Base-by-base conservation (phyloP, 768 basidiomycete genomes). In the Albatrellus ellisii region DNA sequence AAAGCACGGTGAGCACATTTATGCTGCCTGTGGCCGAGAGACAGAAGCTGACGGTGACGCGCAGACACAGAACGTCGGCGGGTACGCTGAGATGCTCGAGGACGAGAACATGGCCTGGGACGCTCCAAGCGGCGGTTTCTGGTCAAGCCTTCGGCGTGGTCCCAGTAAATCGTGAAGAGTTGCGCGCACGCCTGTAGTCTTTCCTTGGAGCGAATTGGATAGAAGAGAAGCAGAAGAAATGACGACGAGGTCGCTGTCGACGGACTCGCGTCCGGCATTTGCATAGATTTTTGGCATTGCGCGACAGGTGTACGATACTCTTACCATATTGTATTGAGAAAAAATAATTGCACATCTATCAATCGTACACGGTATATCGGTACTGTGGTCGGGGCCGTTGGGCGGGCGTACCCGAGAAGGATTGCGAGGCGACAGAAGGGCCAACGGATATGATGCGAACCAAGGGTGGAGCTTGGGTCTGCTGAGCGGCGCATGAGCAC, bases 51-150 rank as follows among this genome's bases (percentile, higher is more conserved):
- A 36, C 21, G 20, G 5, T 36, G 9, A 15, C 6, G 7, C 18
- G 35, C 35, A 24, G 1, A 7, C 29, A 22, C 21, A 24, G 35
- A 12, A 21, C 20, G 17, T 22, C 21, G 35, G 2, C 4, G 42
- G 22, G 11, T 43, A 8, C 22, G 59, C 57, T 14, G 52, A 58
- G 39, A 56, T 55, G 51, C 46, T 60, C 14, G 59, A 60, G 11
- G 57, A 57, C 26, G 59, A 60, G 12, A 58, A 60, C 37, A 36
- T 50, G 43, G 50, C 59, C 3, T 60, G 59, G 59, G 57, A 55
- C 20, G 52, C 50, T 14, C 50, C 55, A 4, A 7, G 12, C 6
- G 12, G 35, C 35, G 4, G 35, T 12, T 21, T 18, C 20, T 11
- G 35, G 35, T 21, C 20, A 22, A 18, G 35, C 12, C 12, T 7